Conservation (phyloP, 768 basidiomycete species). For the Boletus rufocinnamomeus region DNA sequence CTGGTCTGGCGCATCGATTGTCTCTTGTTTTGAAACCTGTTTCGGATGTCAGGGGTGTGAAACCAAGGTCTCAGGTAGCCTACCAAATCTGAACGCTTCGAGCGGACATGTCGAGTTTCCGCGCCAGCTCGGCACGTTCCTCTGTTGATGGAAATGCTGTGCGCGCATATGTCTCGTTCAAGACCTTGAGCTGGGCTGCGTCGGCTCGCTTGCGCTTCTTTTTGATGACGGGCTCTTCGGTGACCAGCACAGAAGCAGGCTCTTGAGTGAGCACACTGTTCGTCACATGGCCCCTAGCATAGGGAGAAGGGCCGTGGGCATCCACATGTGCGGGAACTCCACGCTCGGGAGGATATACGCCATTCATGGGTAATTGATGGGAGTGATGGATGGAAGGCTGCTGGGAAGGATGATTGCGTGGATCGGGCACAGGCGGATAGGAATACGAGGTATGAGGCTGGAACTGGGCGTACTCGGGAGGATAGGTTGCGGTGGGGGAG, state of each 20-base stretch:
- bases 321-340: slow-evolving; percentile 43
- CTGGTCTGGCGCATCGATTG: slow-evolving; percentile 81
- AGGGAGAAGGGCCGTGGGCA: slow-evolving; percentile 47
- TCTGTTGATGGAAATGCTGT: slow-evolving; percentile 89
- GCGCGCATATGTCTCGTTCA: slow-evolving; percentile 78
- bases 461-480: slow-evolving; percentile 53
- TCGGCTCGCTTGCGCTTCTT: slow-evolving; percentile 89
- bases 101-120: slow-evolving; percentile 78
- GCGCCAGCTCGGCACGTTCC: slow-evolving; percentile 76
- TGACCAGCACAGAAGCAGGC: slow-evolving; percentile 37
- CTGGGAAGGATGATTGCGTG: slow-evolving; percentile 34
- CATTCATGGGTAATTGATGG: slow-evolving; percentile 32
- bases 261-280: slow-evolving; percentile 36
- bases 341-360: slow-evolving; percentile 35
- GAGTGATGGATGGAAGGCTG: slow-evolving; percentile 28
- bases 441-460: slow-evolving; percentile 36
- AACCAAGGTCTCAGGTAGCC: slow-evolving; percentile 22
- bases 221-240: slow-evolving; percentile 74
- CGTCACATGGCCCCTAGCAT: slow-evolving; percentile 45
- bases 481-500: slow-evolving; percentile 65
- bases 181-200: slow-evolving; percentile 72
- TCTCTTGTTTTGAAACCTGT: slow-evolving; percentile 86
- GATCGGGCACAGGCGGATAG: slow-evolving; percentile 40
- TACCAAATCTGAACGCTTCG: slow-evolving; percentile 88
- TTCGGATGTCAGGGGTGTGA: slow-evolving; percentile 23